Evolutionary conservation across 2,329 filamentous ascomycete species (phyloP).

Genomic region (Colletotrichum sp.): DNA sequence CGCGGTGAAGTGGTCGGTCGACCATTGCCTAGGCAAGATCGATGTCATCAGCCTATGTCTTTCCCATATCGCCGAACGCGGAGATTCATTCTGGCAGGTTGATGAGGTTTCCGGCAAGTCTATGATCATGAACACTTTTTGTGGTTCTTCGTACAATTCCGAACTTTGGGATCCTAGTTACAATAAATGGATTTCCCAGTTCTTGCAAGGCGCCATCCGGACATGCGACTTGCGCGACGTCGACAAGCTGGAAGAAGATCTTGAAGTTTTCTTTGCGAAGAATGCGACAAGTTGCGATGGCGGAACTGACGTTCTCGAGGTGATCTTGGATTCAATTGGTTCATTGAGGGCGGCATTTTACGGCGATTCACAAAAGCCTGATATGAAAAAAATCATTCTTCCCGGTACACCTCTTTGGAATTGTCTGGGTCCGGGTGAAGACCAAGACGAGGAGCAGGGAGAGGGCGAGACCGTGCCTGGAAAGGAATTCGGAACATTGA

Average conservation of each 20-base stretch:
- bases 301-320: accelerated
- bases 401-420: too few species aligned
- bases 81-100: not conserved
- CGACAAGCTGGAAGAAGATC: accelerated
- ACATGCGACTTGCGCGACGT: not conserved
- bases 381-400: not conserved
- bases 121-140: too few species aligned
- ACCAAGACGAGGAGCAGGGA: too few species aligned
- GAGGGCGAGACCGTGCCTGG: too few species aligned
- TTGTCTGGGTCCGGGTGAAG: too few species aligned
- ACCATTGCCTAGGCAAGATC: accelerated
- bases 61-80: not conserved
- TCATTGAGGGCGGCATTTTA: accelerated
- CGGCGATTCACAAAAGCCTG: not conserved
- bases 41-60: not conserved
- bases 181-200: not conserved
- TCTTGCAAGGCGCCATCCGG: not conserved
- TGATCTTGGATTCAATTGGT: accelerated
- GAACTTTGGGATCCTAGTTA: too few species aligned
- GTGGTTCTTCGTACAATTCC: too few species aligned
- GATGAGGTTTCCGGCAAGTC: accelerated
- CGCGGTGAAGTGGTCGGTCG: not conserved
- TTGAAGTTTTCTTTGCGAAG: too few species aligned
- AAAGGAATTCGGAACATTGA: too few species aligned
- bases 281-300: too few species aligned